These are phyloP conservation scores for Athelia psychrophila DNA, from an alignment of 1,284 basidiomycete species.

Conservation along the genomic window DNA sequence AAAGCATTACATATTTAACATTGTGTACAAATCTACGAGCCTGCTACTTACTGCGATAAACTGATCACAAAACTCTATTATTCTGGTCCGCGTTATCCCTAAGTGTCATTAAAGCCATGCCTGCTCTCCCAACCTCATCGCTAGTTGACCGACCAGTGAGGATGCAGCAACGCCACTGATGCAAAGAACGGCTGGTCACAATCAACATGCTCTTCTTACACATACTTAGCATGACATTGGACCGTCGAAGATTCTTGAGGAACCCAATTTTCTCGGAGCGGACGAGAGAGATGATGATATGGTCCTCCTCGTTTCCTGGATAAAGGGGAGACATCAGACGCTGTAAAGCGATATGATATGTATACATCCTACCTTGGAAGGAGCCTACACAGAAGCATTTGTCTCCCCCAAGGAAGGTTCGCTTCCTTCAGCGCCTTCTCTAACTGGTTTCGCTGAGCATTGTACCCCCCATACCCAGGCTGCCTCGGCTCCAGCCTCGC, in stretches of 20 bases:
- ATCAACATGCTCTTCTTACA: slow-evolving; percentile 57
- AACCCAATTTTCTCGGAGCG: slow-evolving; percentile 46
- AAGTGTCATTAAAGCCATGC: slow-evolving; percentile 32
- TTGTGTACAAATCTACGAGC: too few relatives aligned
- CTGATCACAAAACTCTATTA: too few relatives aligned
- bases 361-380: slow-evolving; percentile 1
- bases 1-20: too few relatives aligned
- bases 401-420: slow-evolving; percentile 1
- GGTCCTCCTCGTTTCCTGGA: slow-evolving; percentile 35
- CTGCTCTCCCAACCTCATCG: slow-evolving; percentile 26
- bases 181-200: slow-evolving; percentile 45
- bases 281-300: slow-evolving; percentile 60
- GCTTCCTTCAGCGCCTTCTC: not conserved
- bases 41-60: too few relatives aligned
- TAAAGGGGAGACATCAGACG: not conserved
- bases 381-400: slow-evolving; percentile 3
- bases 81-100: too few relatives aligned
- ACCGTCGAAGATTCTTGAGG: slow-evolving; percentile 42
- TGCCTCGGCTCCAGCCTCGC: slow-evolving; percentile 73
- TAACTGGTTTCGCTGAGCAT: not conserved
- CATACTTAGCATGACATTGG: slow-evolving; percentile 69
- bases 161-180: slow-evolving; percentile 33
- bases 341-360: not conserved
- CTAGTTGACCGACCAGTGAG: slow-evolving; percentile 48
- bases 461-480: too few relatives aligned